These are phyloP conservation scores for Apiospora hydei DNA, from an alignment of 2,329 filamentous ascomycete genomes.

Conservation along the genomic window DNA sequence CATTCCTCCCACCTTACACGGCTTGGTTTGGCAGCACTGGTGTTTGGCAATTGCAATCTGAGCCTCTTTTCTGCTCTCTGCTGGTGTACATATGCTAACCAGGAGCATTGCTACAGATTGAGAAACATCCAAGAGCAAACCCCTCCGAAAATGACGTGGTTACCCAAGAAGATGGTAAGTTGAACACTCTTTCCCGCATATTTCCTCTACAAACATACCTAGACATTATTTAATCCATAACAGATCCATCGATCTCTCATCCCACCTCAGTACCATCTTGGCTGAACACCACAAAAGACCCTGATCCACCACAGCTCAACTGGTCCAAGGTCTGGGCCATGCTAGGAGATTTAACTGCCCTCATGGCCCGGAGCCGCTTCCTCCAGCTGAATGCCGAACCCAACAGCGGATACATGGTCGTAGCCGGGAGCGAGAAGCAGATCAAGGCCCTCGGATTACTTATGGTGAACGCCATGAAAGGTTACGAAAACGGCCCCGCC, in stretches of 20 bases:
- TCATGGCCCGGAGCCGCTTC: not conserved
- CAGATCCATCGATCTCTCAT: not conserved
- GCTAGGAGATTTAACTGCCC: not conserved
- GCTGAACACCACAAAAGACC: not conserved
- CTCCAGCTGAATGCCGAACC: not conserved
- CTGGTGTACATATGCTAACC: not conserved
- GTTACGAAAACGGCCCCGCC: not conserved
- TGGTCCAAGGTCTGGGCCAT: not conserved
- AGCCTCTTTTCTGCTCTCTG: not conserved
- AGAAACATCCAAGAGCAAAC: not conserved
- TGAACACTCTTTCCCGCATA: not conserved
- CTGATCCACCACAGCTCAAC: not conserved
- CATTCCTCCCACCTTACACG: not conserved
- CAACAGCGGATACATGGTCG: too few relatives aligned
- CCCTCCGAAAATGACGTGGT: not conserved
- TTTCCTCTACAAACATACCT: not conserved
- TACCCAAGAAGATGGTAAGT: not conserved
- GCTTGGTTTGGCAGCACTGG: not conserved
- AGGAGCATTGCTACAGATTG: not conserved
- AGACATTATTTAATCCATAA: not conserved
- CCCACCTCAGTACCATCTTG: too few relatives aligned
- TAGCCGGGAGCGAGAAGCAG: not conserved
- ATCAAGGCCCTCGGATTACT: not conserved
- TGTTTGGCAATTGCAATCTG: not conserved
- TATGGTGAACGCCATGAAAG: not conserved